Percentiles rank a stretch among this genome's conserved stretches.
Evolutionary conservation across 148 eudicot genomes (phyloP).

Genomic region (Rhododendron griersonianum): DNA sequence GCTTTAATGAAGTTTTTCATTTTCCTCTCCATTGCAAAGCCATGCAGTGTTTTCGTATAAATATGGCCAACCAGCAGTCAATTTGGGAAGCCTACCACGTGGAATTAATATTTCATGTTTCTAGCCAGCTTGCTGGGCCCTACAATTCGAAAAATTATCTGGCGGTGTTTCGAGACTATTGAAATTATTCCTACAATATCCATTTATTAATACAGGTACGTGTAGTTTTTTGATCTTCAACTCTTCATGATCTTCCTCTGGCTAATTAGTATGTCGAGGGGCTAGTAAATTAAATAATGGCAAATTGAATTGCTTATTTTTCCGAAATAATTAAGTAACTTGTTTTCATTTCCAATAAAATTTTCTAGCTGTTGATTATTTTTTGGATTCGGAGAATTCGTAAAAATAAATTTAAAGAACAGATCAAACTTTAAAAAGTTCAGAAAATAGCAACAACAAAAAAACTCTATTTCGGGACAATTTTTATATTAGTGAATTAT

Average conservation of each 20-base stretch:
- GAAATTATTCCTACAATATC: no score
- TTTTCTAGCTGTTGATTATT: no score
- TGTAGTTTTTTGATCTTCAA: no score
- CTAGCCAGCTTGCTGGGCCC: no score
- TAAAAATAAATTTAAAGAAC: no score
- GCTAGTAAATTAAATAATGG: background rate
- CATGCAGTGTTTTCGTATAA: background rate
- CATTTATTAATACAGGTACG: no score
- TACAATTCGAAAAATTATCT: no score
- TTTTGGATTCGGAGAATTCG: no score
- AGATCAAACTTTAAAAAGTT: background rate
- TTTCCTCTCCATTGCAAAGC: background rate
- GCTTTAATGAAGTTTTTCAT: background rate
- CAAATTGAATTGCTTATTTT: background rate
- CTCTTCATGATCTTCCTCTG: background rate
- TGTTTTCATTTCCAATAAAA: background rate
- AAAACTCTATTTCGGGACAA: background rate
- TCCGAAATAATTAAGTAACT: background rate
- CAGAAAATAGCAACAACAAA: background rate
- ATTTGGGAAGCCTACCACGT: background rate
- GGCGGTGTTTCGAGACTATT: no score
- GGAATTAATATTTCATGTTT: background rate
- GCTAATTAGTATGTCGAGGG: background rate
- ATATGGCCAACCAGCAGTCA: background rate
- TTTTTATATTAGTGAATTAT: background rate